Evolutionary conservation across 331 rosid species (phyloP), one percentile per base, ranked within the genome.

Genomic region (Pyracantha coccinea): DNA sequence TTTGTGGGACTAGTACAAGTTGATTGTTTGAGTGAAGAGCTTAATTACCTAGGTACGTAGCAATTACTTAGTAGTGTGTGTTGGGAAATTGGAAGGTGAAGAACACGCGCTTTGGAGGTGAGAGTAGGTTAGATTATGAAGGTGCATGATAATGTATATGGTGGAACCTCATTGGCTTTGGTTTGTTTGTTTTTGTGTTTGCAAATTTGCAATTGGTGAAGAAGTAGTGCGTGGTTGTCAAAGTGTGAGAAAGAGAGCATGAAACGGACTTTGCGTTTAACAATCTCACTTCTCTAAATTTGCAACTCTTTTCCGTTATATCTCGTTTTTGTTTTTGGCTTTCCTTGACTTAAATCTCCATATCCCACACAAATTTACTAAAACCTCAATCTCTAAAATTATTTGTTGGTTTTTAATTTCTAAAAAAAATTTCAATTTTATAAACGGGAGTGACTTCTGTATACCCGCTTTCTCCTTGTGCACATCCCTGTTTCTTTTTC

Each of bases 231-330:
- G 58, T 13, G 78, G 85, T 79, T 87, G 91, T 87, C 89, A 76
- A 85, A 83, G 89, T 85, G 87, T 78, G 85, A 76, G 91, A 88
- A 83, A 83, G 88, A 80, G 89, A 87, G 91, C 84, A 92, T 84
- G 93, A 78, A 85, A 84, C 96, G 96, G 92, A 82, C 74, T 73
- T 79, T 45, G 66, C 71, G 73, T 72, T 81, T 72, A 77, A 86
- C 84, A 87, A 79, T 77, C 79, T 32, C 66, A 54, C 85, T 72
- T 62, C 73, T 68, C 89, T 85, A 85, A 75, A 32, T 84, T 88
- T 88, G 84, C 41, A 79, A 72, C 75, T 84, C 77, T 83, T 83
- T 58, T 88, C 88, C 29, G 88, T 86, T 89, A 69, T 52, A 33
- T 72, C 33, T 78, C 77, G 82, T 88, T 88, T 72, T 79, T 86